These are phyloP conservation scores for Cladophialophora carrionii DNA, from an alignment of 2,329 filamentous ascomycete species.

Conservation along the genomic window DNA sequence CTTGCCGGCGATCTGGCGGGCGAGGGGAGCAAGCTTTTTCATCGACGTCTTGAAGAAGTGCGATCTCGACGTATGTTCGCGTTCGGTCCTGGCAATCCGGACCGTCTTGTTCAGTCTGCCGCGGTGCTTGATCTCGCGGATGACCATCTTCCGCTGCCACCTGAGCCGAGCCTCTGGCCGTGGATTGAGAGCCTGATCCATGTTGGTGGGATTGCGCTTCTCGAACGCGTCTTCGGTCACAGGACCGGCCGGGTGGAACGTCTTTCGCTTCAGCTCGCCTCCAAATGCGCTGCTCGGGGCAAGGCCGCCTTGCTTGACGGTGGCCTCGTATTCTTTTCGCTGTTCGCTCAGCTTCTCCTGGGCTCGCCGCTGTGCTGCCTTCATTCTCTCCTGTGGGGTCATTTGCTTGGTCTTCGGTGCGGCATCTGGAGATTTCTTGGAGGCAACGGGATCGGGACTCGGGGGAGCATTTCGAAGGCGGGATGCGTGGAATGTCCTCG, in stretches of 20 bases:
- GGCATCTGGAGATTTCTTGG: background rate
- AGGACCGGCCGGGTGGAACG: constrained; percentile 1
- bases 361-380: constrained; percentile 20
- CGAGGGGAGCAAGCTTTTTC: constrained; percentile 88
- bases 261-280: constrained; percentile 33
- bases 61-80: constrained; percentile 64
- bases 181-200: constrained; percentile 72
- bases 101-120: constrained; percentile 69
- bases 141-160: constrained; percentile 84
- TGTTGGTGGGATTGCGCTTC: constrained; percentile 55
- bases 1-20: constrained; percentile 89
- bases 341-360: constrained; percentile 22
- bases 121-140: constrained; percentile 70
- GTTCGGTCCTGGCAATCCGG: constrained; percentile 68
- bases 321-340: constrained; percentile 19
- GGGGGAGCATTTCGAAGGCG: constrained; percentile 6
- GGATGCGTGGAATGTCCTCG: constrained; percentile 16
- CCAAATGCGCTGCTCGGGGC: constrained; percentile 26
- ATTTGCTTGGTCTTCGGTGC: constrained; percentile 11
- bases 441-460: background rate
- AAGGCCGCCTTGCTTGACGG: constrained; percentile 23
- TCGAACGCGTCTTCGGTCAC: constrained; percentile 37
- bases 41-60: constrained; percentile 77
- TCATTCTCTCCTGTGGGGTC: constrained; percentile 22
- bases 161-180: constrained; percentile 69